Evolutionary conservation across 208 protist species (phyloP), one percentile per base, ranked within the genome.

Genomic region (Wallacemonas rigidus): DNA sequence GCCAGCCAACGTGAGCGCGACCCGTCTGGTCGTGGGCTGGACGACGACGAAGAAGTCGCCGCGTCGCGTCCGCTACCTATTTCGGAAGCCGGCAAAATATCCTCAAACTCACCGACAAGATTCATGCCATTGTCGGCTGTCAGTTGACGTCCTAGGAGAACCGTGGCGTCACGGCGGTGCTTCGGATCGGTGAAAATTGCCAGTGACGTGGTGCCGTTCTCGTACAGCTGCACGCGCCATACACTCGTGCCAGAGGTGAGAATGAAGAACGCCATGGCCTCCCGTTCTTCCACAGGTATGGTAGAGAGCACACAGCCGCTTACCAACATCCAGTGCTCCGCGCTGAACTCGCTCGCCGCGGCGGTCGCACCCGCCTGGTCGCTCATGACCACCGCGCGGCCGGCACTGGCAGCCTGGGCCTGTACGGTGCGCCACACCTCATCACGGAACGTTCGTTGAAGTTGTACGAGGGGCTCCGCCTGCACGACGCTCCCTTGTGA

Each of bases 241-340:
- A 93, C 53, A 11, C 71, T 75, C 1, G 64, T 45, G 39, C 91
- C 91, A 73, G 93, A 80, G 4, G 85, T 91, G 43, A 92, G 75
- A 2, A 89, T 61, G 50, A 91, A 71, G 50, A 90, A 75, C 3
- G 80, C 63, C 47, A 48, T 57, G 12, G 69, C 69, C 56, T 51
- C 8, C 63, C 79, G 69, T 51, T 67, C 74, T 4, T 55, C 40
- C 17, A 71, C 58, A 6, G 86, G 80, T 53, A 91, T 61, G 60
- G 75, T 74, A 5, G 80, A 72, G 12, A 88, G 45, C 35, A 91
- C 82, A 47, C 78, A 85, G 17, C 74, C 86, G 54, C 68, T 77
- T 35, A 69, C 72, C 40, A 65, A 2, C 60, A 65, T 65, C 60
- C 60, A 65, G 60, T 65, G 60, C 38, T 65, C 60, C 3, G 60